Conservation (phyloP, 129 eudicot genomes). For the Escallonia herrerae region DNA sequence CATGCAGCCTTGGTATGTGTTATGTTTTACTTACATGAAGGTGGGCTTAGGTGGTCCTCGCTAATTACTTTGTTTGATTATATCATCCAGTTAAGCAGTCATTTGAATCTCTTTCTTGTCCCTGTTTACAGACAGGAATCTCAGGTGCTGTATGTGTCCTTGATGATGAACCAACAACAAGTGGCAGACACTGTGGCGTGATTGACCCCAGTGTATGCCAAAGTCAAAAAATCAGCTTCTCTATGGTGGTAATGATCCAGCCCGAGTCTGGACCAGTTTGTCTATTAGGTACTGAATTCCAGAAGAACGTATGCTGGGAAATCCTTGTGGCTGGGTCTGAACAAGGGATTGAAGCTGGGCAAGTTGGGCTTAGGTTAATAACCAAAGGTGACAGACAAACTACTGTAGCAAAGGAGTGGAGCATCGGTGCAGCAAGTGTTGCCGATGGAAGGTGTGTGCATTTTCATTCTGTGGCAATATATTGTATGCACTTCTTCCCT, state of each 20-base stretch:
- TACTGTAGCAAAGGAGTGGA: constrained; percentile 88
- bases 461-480: background rate
- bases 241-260: constrained; percentile 81
- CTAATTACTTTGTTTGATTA: too few relatives aligned
- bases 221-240: constrained; percentile 79
- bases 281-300: constrained; percentile 88
- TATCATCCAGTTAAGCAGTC: too few relatives aligned
- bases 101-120: constrained; percentile 3
- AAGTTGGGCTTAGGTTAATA: constrained; percentile 85
- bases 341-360: constrained; percentile 99
- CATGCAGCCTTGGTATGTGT: too few relatives aligned
- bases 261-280: constrained; percentile 98
- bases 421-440: constrained; percentile 80
- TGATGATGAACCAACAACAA: constrained; percentile 92
- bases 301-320: constrained; percentile 86
- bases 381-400: constrained; percentile 89
- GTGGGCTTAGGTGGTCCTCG: too few relatives aligned
- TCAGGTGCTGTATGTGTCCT: constrained; percentile 92
- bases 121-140: constrained; percentile 64
- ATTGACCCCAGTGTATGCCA: constrained; percentile 68
- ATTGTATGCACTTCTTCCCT: background rate
- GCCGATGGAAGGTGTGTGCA: constrained; percentile 88
- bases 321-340: constrained; percentile 95
- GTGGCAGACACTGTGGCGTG: constrained; percentile 85
- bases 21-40: too few relatives aligned